Conservation (phyloP, 2,329 filamentous ascomycete species). For the Diaporthe citriasiana region DNA sequence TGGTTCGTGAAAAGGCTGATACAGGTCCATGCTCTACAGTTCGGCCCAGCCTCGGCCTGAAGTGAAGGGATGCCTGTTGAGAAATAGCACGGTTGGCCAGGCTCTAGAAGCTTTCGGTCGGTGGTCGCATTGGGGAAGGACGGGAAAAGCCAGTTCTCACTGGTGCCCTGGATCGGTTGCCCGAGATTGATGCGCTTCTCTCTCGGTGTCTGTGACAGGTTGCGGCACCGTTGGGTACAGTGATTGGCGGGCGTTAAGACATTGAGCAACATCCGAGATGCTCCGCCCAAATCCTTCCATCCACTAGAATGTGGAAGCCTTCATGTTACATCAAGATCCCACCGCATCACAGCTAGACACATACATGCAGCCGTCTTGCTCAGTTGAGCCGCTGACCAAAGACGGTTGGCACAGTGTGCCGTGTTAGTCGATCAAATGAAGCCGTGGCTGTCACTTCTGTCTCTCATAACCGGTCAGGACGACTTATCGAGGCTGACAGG, state of each 20-base stretch:
- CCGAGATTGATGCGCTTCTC: constrained; percentile 16
- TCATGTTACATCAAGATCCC: neutral
- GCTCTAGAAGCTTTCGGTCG: constrained; percentile 32
- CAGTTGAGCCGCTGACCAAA: neutral
- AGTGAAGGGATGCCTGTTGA: constrained; percentile 26
- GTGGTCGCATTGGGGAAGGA: constrained; percentile 25
- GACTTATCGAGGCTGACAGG: neutral
- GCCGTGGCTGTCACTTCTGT: neutral
- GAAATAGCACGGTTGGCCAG: constrained; percentile 3
- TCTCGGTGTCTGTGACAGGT: constrained; percentile 23
- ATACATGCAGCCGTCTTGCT: neutral
- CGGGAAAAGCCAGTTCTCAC: constrained; percentile 3
- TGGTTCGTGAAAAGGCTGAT: constrained; percentile 16
- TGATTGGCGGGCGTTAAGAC: constrained; percentile 15
- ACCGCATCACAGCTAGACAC: neutral
- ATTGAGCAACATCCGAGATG: neutral
- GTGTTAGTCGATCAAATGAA: neutral
- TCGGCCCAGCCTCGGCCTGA: constrained; percentile 20
- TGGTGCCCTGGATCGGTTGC: constrained; percentile 21
- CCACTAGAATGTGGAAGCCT: neutral
- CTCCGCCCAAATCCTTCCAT: constrained; percentile 18
- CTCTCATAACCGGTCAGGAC: neutral
- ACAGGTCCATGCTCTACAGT: constrained; percentile 29
- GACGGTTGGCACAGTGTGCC: neutral
- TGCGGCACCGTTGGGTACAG: neutral